Conservation (phyloP, 2,329 filamentous ascomycete genomes). For the Cryphonectria naterciae region DNA sequence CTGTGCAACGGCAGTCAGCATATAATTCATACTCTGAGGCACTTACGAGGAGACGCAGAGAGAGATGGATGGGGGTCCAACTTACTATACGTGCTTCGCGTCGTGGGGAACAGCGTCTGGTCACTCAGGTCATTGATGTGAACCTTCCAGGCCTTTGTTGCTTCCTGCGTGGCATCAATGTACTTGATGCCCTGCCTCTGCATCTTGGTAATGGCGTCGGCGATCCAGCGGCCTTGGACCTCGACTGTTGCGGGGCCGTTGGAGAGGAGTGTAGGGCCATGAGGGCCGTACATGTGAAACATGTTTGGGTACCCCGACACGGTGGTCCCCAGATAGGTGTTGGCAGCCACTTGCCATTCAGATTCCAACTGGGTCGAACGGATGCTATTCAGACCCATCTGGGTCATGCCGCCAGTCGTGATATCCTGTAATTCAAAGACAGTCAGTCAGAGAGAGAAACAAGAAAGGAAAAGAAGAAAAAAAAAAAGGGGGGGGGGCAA, state of each 20-base stretch:
- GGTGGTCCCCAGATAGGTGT: conserved; percentile 50
- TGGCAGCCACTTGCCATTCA: conserved; percentile 47
- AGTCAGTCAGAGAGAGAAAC: neutral
- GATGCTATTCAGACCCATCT: conserved; percentile 49
- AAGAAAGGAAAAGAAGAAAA: too few species aligned
- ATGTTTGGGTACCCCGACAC: conserved; percentile 53
- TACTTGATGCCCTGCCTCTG: conserved; percentile 49
- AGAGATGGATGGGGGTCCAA: conserved; percentile 32
- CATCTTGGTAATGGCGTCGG: conserved; percentile 54
- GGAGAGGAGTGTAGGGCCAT: conserved; percentile 58
- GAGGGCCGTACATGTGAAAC: conserved; percentile 58
- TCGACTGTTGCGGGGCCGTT: conserved; percentile 61
- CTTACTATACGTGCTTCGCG: conserved; percentile 44
- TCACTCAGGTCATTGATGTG: conserved; percentile 52
- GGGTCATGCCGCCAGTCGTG: conserved; percentile 43
- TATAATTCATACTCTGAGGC: neutral
- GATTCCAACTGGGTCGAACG: conserved; percentile 43
- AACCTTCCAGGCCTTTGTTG: conserved; percentile 53
- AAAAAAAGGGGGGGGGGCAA: too few species aligned
- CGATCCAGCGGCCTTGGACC: conserved; percentile 61
- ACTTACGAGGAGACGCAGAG: neutral
- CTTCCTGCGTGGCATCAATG: conserved; percentile 53
- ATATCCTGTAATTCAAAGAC: conserved; percentile 17
- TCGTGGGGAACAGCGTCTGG: conserved; percentile 52
- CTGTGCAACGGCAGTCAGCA: conserved; percentile 37